Percentiles rank a stretch among this genome's conserved stretches.
These are phyloP conservation scores for Penicillium griseofulvum DNA, from an alignment of 2,329 filamentous ascomycete species.

Conservation along the genomic window DNA sequence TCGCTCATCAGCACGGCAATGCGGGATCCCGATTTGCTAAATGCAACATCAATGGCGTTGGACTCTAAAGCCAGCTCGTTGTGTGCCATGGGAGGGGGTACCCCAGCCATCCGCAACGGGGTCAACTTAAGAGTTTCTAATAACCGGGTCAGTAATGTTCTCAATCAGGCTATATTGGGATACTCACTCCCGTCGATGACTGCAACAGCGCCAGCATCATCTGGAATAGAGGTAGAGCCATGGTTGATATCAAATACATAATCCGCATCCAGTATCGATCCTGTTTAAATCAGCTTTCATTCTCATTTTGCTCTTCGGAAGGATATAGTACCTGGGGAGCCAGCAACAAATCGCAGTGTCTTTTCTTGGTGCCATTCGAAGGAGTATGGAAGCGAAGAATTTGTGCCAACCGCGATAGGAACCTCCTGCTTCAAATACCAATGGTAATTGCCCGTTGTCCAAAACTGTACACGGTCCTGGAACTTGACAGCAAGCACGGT, in stretches of 20 bases:
- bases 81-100: conserved; percentile 90
- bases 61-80: conserved; percentile 65
- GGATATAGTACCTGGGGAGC: conserved; percentile 46
- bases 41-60: conserved; percentile 70
- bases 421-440: conserved; percentile 97
- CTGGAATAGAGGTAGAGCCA: conserved; percentile 66
- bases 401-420: conserved; percentile 37
- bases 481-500: conserved; percentile 82
- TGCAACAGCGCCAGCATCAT: conserved; percentile 75
- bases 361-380: conserved; percentile 82
- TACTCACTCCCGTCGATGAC: conserved; percentile 75
- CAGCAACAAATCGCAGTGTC: conserved; percentile 64
- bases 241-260: conserved; percentile 66
- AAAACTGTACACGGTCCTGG: conserved; percentile 75
- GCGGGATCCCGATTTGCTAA: conserved; percentile 62
- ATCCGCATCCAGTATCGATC: conserved; percentile 60
- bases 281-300: conserved; percentile 21
- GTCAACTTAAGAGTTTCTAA: conserved; percentile 71
- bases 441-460: conserved; percentile 97
- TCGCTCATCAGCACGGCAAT: conserved; percentile 70
- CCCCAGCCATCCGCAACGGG: conserved; percentile 75
- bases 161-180: not conserved
- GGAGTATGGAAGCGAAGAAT: conserved; percentile 24
- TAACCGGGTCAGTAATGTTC: conserved; percentile 22
- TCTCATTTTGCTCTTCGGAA: not conserved